Evolutionary conservation across 371 early-diverging fungal species (phyloP), one percentile per base, ranked within the genome.

Genomic region (Nematocida sp.): DNA sequence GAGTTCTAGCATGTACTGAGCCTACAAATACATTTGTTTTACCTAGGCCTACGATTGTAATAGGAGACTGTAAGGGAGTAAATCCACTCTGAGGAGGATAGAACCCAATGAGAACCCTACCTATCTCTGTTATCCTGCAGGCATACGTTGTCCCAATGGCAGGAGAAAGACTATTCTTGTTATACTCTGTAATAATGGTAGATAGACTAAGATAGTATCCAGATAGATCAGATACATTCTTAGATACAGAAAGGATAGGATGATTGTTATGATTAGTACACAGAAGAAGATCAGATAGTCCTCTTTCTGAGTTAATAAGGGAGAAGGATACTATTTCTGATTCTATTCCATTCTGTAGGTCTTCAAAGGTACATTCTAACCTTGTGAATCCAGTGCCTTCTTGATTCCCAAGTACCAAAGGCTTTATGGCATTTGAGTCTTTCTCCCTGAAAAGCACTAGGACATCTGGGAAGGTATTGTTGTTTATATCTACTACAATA

Each of bases 141-240:
- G 77, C 45, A 76, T 79, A 76, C 1, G 76, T 46, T 11, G 65
- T 65, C 9, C 81, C 81, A 9, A 78, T 58, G 19, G 76, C 51
- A 21, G 60, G 49, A 25, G 66, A 52, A 37, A 53, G 53, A 7
- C 7, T 15, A 11, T 13, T 32, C 35, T 38, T 58, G 11, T 43
- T n/a, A 13, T 53, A 31, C 9, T 53, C 45, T 66, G 37, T 35
- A 34, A 49, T 29, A 13, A 67, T 52, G 3, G 80, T 51, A 0
- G 77, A 52, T 27, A 79, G 38, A 45, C 80, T 77, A 2, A 79
- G 54, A 47, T 79, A 62, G 58, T 77, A 75, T 55, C 77, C 77
- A 19, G 63, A 60, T 13, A 62, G 37, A 23, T 75, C 75, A 5
- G 65, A 54, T 2, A 40, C 51, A 46, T 77, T 79, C 25, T 52